These are phyloP conservation scores for Microdochium bolleyi DNA, from an alignment of 2,329 filamentous ascomycete species.

Conservation along the genomic window DNA sequence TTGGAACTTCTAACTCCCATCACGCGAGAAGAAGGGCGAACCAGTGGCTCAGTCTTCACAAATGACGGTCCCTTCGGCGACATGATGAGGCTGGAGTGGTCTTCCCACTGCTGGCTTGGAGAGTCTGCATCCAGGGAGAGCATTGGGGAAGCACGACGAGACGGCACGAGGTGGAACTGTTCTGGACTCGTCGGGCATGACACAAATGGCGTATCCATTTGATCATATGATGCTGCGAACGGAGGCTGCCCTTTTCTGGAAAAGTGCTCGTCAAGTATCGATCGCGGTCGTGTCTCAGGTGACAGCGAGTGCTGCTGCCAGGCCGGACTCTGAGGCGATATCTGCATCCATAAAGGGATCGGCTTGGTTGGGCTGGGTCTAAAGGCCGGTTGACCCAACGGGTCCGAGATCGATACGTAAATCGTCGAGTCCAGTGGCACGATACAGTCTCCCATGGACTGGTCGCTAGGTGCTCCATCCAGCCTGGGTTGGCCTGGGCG, in stretches of 20 bases:
- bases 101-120: background rate
- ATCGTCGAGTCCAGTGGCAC: conserved; percentile 25
- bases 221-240: background rate
- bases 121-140: background rate
- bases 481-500: background rate
- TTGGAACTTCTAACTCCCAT: background rate
- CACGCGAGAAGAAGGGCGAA: conserved; percentile 27
- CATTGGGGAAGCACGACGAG: background rate
- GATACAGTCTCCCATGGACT: conserved; percentile 7
- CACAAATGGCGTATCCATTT: background rate
- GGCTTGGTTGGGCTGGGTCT: conserved; percentile 41
- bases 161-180: conserved; percentile 10
- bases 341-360: conserved; percentile 38
- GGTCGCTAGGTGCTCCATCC: background rate
- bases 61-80: conserved; percentile 16
- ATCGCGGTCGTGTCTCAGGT: conserved; percentile 7
- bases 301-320: conserved; percentile 1
- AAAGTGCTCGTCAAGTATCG: conserved; percentile 17
- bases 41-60: conserved; percentile 29
- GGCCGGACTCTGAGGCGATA: conserved; percentile 10
- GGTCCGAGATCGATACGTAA: conserved; percentile 42
- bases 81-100: conserved; percentile 3
- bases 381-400: conserved; percentile 37
- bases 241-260: conserved; percentile 1
- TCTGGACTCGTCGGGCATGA: conserved; percentile 4